Base-by-base conservation (phyloP, 495 filamentous ascomycete genomes). In the Podospora pseudopauciseta region DNA sequence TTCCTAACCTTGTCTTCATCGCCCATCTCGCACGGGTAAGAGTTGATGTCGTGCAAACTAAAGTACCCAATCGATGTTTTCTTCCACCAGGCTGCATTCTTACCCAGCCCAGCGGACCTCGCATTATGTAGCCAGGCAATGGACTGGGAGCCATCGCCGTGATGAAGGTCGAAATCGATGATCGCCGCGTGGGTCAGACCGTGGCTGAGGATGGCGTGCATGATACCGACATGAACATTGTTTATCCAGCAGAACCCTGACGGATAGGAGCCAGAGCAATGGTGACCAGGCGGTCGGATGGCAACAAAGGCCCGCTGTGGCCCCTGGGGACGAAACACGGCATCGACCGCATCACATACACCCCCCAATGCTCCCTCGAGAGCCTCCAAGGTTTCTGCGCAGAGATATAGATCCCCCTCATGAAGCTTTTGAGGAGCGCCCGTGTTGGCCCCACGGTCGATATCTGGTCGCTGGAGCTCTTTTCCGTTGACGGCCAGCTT, bases 191-290 rank as follows among this genome's bases (percentile, higher is more conserved):
- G 95, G 0, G 93, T 97, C 55, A 98, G 77, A 6, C 91, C 94
- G 73, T 97, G 88, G 61, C 84, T 86, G 66, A 91, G 85, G 4
- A 91, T 88, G 13, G 89, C 95, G 74, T 97, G 90, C 72, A 94
- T 91, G 67, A 98, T 96, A 0, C 95, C 96, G 39, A 98, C 92
- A 75, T 97, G 94, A 6, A 98, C 92, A 75, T 99, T 99, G 77
- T 99, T 99, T 65, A 99, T 78, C 95, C 95, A 99, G 79, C 95
- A 99, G 77, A 99, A 99, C 1, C 95, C 95, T 1, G 93, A 97
- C 0, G 95, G 95, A 67, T 89, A 87, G 54, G 87, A 85, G 3
- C 92, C 87, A 4, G 94, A 95, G 78, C 95, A 99, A 75, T 99
- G 95, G 72, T 99, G 95, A 7, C 95, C 95, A 1, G 93, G 93